Conservation (phyloP, 2,329 filamentous ascomycete species). For the Emmonsiellopsis sp. region DNA sequence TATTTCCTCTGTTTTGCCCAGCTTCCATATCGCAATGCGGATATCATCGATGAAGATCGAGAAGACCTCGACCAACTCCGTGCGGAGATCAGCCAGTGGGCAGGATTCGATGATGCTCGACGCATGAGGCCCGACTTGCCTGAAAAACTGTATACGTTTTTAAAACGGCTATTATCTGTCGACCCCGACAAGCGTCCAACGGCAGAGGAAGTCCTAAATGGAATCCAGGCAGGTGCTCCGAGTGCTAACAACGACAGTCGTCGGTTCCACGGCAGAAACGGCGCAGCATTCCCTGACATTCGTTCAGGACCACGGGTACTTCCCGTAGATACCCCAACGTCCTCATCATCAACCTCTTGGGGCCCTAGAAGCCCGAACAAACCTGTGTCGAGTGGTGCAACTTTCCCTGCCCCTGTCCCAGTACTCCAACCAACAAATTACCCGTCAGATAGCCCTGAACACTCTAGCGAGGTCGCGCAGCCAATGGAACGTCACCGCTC, state of each 20-base stretch:
- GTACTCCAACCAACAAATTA: constrained; percentile 3
- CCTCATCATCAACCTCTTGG: constrained; percentile 13
- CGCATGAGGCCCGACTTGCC: constrained; percentile 73
- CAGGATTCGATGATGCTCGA: constrained; percentile 71
- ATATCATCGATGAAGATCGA: constrained; percentile 78
- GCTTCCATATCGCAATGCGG: constrained; percentile 75
- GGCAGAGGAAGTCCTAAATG: constrained; percentile 73
- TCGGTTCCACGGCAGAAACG: constrained; percentile 23
- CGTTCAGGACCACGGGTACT: constrained; percentile 27
- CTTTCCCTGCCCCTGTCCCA: background rate
- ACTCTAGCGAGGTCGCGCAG: background rate
- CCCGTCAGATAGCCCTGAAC: background rate
- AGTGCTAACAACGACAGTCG: constrained; percentile 34
- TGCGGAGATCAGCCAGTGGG: constrained; percentile 77
- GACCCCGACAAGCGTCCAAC: constrained; percentile 68
- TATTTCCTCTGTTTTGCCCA: constrained; percentile 95
- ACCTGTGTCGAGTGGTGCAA: background rate
- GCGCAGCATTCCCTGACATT: constrained; percentile 20
- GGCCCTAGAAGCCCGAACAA: constrained; percentile 14
- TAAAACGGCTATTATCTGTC: constrained; percentile 71
- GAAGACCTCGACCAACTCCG: constrained; percentile 82
- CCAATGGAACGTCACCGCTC: background rate
- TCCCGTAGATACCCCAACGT: constrained; percentile 27
- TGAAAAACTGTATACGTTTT: constrained; percentile 70
- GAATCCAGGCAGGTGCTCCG: constrained; percentile 50